Evolutionary conservation across 257 asterid species (phyloP).

Genomic region (Petunia axillaris): DNA sequence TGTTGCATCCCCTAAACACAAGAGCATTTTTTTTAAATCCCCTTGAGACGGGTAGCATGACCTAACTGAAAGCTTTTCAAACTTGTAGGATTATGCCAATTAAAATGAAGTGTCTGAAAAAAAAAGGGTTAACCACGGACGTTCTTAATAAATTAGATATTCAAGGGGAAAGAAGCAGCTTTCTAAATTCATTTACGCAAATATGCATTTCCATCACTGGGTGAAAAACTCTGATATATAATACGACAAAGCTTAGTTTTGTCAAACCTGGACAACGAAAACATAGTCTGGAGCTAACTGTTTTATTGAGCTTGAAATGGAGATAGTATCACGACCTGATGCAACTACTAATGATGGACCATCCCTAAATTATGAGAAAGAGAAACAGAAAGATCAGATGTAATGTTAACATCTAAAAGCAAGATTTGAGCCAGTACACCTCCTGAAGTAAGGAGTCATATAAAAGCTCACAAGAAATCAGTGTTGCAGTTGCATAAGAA

Average conservation of each 20-base stretch:
- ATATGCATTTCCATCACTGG: neutral
- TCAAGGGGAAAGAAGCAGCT: neutral
- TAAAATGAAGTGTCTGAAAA: neutral
- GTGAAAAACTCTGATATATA: neutral
- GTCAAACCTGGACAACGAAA: conserved; percentile 79
- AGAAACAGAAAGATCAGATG: conserved; percentile 14
- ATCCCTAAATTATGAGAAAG: conserved; percentile 54
- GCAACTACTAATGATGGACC: conserved; percentile 86
- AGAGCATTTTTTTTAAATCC: no score
- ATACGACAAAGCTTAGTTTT: conserved; percentile 26
- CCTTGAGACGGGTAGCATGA: neutral
- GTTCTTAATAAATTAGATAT: neutral
- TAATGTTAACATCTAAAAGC: neutral
- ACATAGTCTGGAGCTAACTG: conserved; percentile 68
- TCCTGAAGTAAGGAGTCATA: neutral
- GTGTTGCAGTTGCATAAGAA: neutral
- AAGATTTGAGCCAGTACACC: neutral
- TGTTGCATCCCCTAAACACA: no score
- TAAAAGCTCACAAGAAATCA: neutral
- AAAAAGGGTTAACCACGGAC: neutral
- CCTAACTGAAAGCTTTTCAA: neutral
- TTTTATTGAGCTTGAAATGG: conserved; percentile 66
- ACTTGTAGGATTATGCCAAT: neutral
- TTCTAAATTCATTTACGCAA: conserved; percentile 10
- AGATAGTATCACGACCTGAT: conserved; percentile 83